Evolutionary conservation across 257 asterid species (phyloP).

Genomic region (Solanum dulcamara): DNA sequence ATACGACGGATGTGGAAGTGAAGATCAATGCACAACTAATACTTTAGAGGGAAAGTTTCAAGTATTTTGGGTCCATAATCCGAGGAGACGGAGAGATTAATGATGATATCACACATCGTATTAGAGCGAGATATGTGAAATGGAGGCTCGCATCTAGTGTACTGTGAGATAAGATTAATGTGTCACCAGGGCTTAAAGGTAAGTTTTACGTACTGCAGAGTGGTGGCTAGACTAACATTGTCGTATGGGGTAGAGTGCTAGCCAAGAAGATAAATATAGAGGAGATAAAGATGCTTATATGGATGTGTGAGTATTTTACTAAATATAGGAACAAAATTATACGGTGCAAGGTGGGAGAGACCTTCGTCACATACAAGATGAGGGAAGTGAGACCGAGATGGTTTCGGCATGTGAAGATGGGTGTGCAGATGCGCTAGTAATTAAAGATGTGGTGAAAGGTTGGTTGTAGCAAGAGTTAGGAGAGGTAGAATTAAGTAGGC

Average conservation of each 20-base stretch:
- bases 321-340: not conserved
- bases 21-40: not conserved
- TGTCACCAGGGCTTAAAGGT: not conserved
- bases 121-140: too few relatives aligned
- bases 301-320: not conserved
- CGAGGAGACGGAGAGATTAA: not conserved
- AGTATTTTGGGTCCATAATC: too few relatives aligned
- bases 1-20: not conserved
- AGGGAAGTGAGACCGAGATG: not conserved
- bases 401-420: not conserved
- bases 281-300: not conserved
- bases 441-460: not conserved
- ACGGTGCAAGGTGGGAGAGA: not conserved
- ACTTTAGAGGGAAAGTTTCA: not conserved
- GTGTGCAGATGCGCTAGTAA: too few relatives aligned
- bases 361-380: not conserved
- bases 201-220: not conserved
- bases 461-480: not conserved
- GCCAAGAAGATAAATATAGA: not conserved
- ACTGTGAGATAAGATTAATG: too few relatives aligned
- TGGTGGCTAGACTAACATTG: not conserved
- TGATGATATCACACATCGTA: not conserved
- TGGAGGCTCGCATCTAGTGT: not conserved
- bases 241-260: too few relatives aligned
- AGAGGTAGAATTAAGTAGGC: not conserved